Evolutionary conservation across 192 early-diverging fungal genomes (phyloP), one percentile per base, ranked within the genome.

Genomic region (Rhizophagus clarus): DNA sequence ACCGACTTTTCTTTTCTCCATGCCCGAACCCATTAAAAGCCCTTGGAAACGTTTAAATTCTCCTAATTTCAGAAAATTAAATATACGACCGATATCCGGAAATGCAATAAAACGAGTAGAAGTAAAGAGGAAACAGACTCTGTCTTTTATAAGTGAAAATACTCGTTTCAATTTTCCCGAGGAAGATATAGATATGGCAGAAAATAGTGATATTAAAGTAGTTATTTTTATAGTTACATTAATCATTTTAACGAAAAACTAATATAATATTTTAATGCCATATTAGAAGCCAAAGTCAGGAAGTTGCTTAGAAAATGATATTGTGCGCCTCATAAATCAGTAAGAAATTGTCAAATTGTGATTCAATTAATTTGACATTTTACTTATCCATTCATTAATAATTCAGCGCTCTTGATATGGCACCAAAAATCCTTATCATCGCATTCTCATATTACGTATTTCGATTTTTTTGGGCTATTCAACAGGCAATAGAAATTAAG

Each of bases 401-500:
- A 40, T 70, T 10, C n/a, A 70, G 20, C 0, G 0, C 26, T 0
- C 68, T 70, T n/a, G 68, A 70, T 15, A n/a, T 70, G 68, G n/a
- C 22, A 4, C 68, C 68, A 70, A 70, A 37, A 37, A 24, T 70
- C 4, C 45, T 70, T 22, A n/a, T 70, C 3, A 14, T 70, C 10
- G 34, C 22, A 34, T 22, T 70, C 3, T n/a, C 31, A 37, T 70
- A 70, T 70, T 34, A 70, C 20, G 14, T 40, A 34, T 31, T 40
- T 17, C 32, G 22, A 40, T 70, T 70, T 40, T n/a, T 40, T n/a
- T 70, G 32, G 34, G 10, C 68, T 45, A 70, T 70, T 34, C 31
- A 40, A 37, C 68, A 70, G 24, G 68, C 68, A 10, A 37, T 70
- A 40, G 37, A 70, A n/a, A 37, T 70, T n/a, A 70, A 70, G 24